Conservation (phyloP, 2,329 filamentous ascomycete species). For the Trichophyton rubrum region DNA sequence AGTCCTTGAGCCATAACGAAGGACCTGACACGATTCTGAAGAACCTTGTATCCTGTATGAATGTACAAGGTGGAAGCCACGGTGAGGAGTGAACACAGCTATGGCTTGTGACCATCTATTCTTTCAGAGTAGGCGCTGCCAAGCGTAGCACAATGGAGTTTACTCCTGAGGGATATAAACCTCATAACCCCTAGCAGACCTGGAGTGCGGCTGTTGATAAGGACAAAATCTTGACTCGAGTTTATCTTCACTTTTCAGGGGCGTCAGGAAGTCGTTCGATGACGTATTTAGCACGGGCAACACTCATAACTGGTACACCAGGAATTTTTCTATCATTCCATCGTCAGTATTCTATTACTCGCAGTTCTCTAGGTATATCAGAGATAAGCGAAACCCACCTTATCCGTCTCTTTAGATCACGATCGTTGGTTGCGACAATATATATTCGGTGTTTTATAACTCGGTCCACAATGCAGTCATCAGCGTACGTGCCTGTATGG, state of each 20-base stretch:
- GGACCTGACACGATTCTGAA: no score
- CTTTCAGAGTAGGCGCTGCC: no score
- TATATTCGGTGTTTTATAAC: slow-evolving; percentile 64
- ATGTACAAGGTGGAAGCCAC: no score
- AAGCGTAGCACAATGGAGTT: no score
- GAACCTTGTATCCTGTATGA: no score
- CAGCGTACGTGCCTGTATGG: slow-evolving; percentile 78
- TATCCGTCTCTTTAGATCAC: slow-evolving; percentile 68
- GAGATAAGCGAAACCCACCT: slow-evolving; percentile 27
- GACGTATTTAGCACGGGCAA: slow-evolving; percentile 80
- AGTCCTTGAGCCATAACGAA: no score
- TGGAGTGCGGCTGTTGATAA: background rate
- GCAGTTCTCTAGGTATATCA: background rate
- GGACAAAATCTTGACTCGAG: background rate
- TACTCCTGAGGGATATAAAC: background rate
- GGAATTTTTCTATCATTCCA: slow-evolving; percentile 49
- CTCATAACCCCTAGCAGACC: background rate
- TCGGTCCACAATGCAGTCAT: slow-evolving; percentile 70
- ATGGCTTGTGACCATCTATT: no score
- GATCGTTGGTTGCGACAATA: slow-evolving; percentile 58
- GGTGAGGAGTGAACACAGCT: no score
- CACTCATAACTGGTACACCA: slow-evolving; percentile 57
- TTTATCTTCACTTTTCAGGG: slow-evolving; percentile 44
- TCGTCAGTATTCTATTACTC: background rate
- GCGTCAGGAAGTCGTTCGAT: slow-evolving; percentile 85